Conservation (phyloP, 1,284 basidiomycete genomes). For the Hymenochaete sp. region DNA sequence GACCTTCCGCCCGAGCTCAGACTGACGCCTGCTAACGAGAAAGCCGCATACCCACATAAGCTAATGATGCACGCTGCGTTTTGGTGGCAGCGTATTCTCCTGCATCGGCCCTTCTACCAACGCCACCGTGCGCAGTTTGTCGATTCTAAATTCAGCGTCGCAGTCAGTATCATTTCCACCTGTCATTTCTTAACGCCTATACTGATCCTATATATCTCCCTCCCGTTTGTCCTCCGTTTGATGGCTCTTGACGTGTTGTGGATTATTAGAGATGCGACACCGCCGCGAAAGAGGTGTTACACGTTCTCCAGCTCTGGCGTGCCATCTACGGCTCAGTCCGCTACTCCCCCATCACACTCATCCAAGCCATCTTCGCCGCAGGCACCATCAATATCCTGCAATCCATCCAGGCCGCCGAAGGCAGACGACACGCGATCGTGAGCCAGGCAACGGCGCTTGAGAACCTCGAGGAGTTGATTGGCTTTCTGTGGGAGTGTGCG, state of each 20-base stretch:
- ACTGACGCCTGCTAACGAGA: slow-evolving; percentile 40
- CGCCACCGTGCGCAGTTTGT: slow-evolving; percentile 33
- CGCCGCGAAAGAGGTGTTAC: slow-evolving; percentile 58
- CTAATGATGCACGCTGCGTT: slow-evolving; percentile 56
- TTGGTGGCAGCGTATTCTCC: slow-evolving; percentile 56
- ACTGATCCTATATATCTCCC: slow-evolving; percentile 2
- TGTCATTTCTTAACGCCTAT: slow-evolving; percentile 5
- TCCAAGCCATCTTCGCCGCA: slow-evolving; percentile 57
- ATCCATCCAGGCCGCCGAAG: slow-evolving; percentile 14
- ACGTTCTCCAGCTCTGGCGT: slow-evolving; percentile 48
- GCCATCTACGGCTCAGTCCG: slow-evolving; percentile 46
- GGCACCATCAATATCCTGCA: slow-evolving; percentile 57
- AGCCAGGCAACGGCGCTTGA: slow-evolving; percentile 15
- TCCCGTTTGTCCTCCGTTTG: neutral
- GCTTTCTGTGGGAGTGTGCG: slow-evolving; percentile 21
- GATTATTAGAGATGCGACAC: slow-evolving; percentile 45
- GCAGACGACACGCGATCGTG: slow-evolving; percentile 9
- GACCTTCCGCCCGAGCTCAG: slow-evolving; percentile 45
- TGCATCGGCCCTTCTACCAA: slow-evolving; percentile 59
- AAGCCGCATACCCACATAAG: slow-evolving; percentile 48
- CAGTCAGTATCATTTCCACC: slow-evolving; percentile 28
- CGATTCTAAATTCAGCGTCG: slow-evolving; percentile 42
- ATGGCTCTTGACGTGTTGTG: neutral
- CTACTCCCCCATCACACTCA: slow-evolving; percentile 51
- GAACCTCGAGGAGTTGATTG: slow-evolving; percentile 20